Conservation (phyloP, 139 green algal species). For the Nannochloris sp. region DNA sequence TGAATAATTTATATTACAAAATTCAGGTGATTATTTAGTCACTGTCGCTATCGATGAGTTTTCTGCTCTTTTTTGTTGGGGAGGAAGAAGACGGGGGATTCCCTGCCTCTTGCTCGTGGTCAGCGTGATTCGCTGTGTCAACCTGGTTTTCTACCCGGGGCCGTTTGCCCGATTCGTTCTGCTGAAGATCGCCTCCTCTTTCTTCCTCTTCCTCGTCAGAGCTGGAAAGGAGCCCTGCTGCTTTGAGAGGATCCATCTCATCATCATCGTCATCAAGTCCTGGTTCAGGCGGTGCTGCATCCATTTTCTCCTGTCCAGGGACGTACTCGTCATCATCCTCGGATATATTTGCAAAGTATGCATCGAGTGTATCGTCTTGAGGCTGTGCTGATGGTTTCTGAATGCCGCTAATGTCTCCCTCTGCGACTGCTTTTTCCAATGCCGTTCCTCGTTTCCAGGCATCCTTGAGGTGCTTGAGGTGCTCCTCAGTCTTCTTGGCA, state of each 20-base stretch:
- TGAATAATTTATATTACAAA: no score
- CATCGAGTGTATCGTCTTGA: constrained; percentile 34
- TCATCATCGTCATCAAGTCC: neutral
- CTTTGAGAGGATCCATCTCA: neutral
- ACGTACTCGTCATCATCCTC: constrained; percentile 13
- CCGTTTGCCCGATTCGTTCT: neutral
- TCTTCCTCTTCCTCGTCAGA: constrained; percentile 3
- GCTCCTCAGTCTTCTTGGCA: constrained; percentile 10
- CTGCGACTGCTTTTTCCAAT: constrained; percentile 23
- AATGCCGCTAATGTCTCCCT: constrained; percentile 12
- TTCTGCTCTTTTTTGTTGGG: neutral
- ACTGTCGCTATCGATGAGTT: no score
- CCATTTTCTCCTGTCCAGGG: neutral
- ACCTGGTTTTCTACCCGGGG: neutral
- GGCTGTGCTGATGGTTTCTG: constrained; percentile 25
- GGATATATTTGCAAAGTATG: constrained; percentile 25
- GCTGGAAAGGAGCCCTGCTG: constrained; percentile 2
- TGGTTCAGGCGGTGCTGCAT: neutral
- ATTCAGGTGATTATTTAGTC: no score
- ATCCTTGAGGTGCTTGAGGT: constrained; percentile 27
- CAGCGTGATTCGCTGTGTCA: neutral
- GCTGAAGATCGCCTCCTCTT: neutral
- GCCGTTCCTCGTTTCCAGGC: constrained; percentile 20
- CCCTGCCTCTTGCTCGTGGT: neutral
- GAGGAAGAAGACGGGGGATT: neutral